Conservation (phyloP, 75 land plant genomes). For the Chamaecyparis obtusa region DNA sequence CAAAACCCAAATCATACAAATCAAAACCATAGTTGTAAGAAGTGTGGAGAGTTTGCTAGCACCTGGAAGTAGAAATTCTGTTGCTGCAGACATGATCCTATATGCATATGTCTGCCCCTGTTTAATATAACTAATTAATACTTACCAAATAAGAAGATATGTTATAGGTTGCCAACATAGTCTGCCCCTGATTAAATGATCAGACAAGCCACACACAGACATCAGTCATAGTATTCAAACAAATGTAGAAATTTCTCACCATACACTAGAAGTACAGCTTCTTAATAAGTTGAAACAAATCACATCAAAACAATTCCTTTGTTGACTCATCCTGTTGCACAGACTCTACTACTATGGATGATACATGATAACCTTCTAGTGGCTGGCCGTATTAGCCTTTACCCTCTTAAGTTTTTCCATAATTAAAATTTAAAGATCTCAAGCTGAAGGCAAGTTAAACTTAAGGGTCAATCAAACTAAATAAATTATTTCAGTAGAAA, state of each 20-base stretch:
- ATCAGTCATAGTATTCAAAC: background rate
- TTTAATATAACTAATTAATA: background rate
- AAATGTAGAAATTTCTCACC: background rate
- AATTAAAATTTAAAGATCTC: background rate
- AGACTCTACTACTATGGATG: background rate
- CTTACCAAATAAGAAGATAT: background rate
- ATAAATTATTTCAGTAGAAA: background rate
- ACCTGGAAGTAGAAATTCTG: background rate
- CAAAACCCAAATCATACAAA: background rate
- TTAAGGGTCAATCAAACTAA: background rate
- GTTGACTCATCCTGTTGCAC: background rate
- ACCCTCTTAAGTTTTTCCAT: background rate
- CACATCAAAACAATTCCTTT: background rate
- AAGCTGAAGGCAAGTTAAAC: background rate
- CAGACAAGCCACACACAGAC: background rate
- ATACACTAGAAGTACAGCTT: background rate
- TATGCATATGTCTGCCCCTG: background rate
- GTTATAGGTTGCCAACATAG: background rate
- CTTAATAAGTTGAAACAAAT: background rate
- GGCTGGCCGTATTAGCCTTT: background rate
- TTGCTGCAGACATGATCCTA: background rate
- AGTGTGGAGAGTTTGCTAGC: background rate
- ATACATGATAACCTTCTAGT: background rate
- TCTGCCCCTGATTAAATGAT: background rate
- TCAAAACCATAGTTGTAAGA: background rate